phyloP scores from a whole-genome alignment of 768 basidiomycete species.

The Termitomyces sp. region DNA sequence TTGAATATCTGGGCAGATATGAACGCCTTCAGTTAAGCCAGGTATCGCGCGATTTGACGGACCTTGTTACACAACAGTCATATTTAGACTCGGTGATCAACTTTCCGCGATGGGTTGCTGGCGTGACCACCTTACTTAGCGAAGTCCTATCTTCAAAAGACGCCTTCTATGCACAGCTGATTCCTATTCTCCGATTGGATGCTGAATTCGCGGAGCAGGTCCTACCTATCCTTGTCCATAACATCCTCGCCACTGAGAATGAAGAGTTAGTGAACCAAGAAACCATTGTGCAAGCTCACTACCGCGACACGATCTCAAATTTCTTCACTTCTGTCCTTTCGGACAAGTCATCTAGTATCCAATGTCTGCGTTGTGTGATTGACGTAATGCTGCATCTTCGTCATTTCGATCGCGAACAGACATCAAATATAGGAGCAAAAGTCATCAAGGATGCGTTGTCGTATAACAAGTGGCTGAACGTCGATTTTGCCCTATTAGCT shows the following conservation, averaged over 20 bases:
- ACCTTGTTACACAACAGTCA: constrained; percentile 27
- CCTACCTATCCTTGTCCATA: constrained; percentile 74
- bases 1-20: constrained; percentile 46
- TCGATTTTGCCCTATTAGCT: constrained; percentile 72
- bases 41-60: constrained; percentile 30
- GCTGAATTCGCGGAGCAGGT: constrained; percentile 57
- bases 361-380: constrained; percentile 58
- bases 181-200: constrained; percentile 50
- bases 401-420: constrained; percentile 43
- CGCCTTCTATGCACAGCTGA: constrained; percentile 66
- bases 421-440: neutral
- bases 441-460: constrained; percentile 30
- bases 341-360: constrained; percentile 28
- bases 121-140: constrained; percentile 50
- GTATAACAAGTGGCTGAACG: constrained; percentile 75
- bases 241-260: constrained; percentile 41
- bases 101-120: constrained; percentile 61
- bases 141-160: constrained; percentile 51
- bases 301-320: constrained; percentile 33
- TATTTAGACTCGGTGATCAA: constrained; percentile 37
- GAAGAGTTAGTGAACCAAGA: constrained; percentile 3
- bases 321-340: constrained; percentile 58
- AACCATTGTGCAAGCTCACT: constrained; percentile 19
- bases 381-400: constrained; percentile 80
- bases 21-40: constrained; percentile 28